phyloP scores from a whole-genome alignment of 2,329 filamentous ascomycete genomes.

The Elsinoe batatas region DNA sequence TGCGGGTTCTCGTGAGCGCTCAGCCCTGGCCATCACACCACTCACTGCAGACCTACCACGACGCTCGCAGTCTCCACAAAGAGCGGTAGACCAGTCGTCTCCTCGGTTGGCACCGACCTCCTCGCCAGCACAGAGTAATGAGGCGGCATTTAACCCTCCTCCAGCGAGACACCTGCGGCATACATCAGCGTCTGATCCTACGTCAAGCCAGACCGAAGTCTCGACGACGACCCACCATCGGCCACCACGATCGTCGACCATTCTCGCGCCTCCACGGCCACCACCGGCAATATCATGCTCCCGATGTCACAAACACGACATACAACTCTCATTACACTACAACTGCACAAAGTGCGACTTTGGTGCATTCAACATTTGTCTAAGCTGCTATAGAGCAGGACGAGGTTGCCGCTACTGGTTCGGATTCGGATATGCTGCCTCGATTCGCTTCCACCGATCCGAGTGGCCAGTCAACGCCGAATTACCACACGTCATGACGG shows the following conservation, averaged over 20 bases:
- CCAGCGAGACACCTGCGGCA: constrained; percentile 4
- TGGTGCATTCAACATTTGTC: constrained; percentile 69
- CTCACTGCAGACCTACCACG: not conserved
- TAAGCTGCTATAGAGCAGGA: constrained; percentile 66
- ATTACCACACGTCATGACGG: constrained; percentile 43
- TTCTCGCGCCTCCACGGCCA: not conserved
- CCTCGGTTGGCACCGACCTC: not conserved
- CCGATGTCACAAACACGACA: constrained; percentile 58
- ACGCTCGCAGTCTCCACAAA: not conserved
- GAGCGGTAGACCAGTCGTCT: not conserved
- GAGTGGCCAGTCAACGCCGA: constrained; percentile 34
- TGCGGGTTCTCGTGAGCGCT: not conserved
- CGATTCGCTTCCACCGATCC: constrained; percentile 33
- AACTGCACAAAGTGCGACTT: constrained; percentile 62
- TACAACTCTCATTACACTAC: constrained; percentile 81
- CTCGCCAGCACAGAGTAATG: not conserved
- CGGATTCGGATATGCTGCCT: constrained; percentile 69
- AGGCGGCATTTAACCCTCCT: not conserved
- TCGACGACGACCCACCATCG: not conserved
- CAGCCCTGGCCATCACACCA: not conserved
- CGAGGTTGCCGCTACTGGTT: constrained; percentile 80
- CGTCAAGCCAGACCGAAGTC: not conserved
- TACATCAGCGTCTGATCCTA: constrained; percentile 10
- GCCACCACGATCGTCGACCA: not conserved
- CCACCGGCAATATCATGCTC: constrained; percentile 69